Evolutionary conservation across 2,329 filamentous ascomycete species (phyloP), one percentile per base, ranked within the genome.

Genomic region (Stagonosporopsis rhizophila): DNA sequence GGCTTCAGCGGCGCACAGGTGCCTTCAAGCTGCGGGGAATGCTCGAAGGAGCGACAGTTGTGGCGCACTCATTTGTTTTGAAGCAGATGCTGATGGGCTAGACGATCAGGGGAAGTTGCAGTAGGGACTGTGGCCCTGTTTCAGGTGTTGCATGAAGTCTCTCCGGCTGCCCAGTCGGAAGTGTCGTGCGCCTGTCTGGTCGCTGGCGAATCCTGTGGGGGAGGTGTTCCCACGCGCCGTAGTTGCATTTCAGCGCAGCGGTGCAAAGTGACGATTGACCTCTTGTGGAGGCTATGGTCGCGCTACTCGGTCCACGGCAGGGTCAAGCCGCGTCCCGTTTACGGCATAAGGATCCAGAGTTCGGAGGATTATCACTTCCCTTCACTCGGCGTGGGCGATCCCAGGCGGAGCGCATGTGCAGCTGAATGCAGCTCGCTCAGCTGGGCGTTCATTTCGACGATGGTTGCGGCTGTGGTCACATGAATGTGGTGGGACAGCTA

Each of bases 61-160:
- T 54, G 60, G 62, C 59, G 52, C 37, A 56, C 56, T 65, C 66
- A 67, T 68, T 63, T 67, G 66, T 68, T 71, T 70, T 69, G 68
- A 70, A 62, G 59, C 67, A 65, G 60, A 47, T 47, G 62, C 60
- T 56, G 62, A 27, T 61, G 65, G 67, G 53, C 59, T 60, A 54
- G 60, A 50, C 56, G 58, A 65, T 67, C 68, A 73, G 72, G 72
- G 71, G 71, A 65, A 67, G 62, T 58, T 60, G 65, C 64, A 57
- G 59, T 30, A 51, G 57, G 61, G 58, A 56, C 44, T 44, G 57
- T 40, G 42, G 41, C 22, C 62, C 47, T 61, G 72, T 74, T 74
- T 74, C 71, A 73, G 67, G 64, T 66, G 56, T 50, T 58, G 66
- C 64, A 68, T 66, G 58, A 65, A 62, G 47, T 50, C 56, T 61